Base-by-base conservation (phyloP, 768 basidiomycete genomes). In the Calocybe gangraenosa region DNA sequence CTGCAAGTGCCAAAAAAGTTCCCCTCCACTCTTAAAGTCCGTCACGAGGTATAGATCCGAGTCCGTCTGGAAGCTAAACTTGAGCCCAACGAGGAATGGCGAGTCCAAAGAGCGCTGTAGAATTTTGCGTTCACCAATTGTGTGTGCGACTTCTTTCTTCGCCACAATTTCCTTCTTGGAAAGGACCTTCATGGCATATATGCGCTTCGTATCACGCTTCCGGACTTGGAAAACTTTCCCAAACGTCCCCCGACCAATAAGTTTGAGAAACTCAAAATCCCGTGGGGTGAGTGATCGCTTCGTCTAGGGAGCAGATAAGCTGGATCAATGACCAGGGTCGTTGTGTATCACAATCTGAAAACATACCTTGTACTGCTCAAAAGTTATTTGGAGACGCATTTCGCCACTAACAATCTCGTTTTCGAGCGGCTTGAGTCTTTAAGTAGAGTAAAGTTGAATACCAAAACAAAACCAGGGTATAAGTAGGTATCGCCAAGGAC, bases 101-200 rank as follows among this genome's bases (percentile, higher is more conserved):
- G 84, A 92, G 50, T 96, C 92, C 23, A 94, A 65, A 13, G 90
- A 92, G 21, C 87, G 80, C 60, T 98, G 95, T 25, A 98, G 79
- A 61, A 99, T 98, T 74, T 98, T 98, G 66, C 96, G 86, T 67
- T 99, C 96, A 55, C 96, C 96, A 46, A 99, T 98, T 13, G 96
- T 99, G 65, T 99, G 96, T 7, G 95, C 95, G 36, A 99, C 92
- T 65, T 99, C 96, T 67, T 98, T 98, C 76, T 97, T 98, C 19
- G 91, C 94, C 44, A 98, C 82, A 57, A 99, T 98, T 67, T 99
- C 96, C 74, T 92, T 94, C 71, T 99, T 99, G 23, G 91, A 94
- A 31, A 99, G 77, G 46, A 98, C 91, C 61, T 99, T 99, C 95
- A 99, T 98, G 41, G 96, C 96, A 71, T 97, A 99, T 68, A 99